Conservation (phyloP, 2,329 filamentous ascomycete genomes). For the Ploettnerulaceae sp. region DNA sequence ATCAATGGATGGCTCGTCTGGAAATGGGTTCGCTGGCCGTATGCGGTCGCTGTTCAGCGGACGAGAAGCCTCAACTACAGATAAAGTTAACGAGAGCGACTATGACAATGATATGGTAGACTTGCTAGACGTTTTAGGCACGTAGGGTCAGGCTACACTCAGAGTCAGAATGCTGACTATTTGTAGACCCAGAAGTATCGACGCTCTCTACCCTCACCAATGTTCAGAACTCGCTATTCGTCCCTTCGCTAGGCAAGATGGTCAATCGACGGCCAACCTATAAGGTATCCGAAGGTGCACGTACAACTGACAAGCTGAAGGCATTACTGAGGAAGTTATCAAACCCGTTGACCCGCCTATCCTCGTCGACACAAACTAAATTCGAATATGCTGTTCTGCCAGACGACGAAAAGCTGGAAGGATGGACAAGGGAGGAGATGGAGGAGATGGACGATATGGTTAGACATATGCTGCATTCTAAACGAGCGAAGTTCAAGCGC, state of each 20-base stretch:
- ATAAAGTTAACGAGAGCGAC: no score
- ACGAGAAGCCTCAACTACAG: background rate
- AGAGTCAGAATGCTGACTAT: constrained; percentile 23
- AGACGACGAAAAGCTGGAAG: constrained; percentile 64
- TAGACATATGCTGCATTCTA: constrained; percentile 81
- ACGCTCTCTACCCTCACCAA: constrained; percentile 81
- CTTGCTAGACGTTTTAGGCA: constrained; percentile 64
- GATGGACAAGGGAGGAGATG: constrained; percentile 72
- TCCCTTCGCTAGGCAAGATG: constrained; percentile 69
- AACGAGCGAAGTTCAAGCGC: constrained; percentile 72
- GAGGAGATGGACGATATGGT: constrained; percentile 77
- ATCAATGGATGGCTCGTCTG: no score
- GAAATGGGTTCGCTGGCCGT: constrained; percentile 15
- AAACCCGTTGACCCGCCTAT: background rate
- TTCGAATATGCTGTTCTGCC: constrained; percentile 75
- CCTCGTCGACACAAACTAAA: constrained; percentile 36
- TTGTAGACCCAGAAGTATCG: constrained; percentile 72
- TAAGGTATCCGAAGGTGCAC: constrained; percentile 18
- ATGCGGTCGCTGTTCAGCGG: background rate
- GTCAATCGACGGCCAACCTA: constrained; percentile 57
- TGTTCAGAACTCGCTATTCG: constrained; percentile 82
- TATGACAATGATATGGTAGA: constrained; percentile 61
- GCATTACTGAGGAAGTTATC: constrained; percentile 18
- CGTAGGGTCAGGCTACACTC: constrained; percentile 25
- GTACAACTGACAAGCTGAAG: constrained; percentile 25